These are phyloP conservation scores for Xylariaceae sp. DNA, from an alignment of 2,329 filamentous ascomycete genomes.

Conservation along the genomic window DNA sequence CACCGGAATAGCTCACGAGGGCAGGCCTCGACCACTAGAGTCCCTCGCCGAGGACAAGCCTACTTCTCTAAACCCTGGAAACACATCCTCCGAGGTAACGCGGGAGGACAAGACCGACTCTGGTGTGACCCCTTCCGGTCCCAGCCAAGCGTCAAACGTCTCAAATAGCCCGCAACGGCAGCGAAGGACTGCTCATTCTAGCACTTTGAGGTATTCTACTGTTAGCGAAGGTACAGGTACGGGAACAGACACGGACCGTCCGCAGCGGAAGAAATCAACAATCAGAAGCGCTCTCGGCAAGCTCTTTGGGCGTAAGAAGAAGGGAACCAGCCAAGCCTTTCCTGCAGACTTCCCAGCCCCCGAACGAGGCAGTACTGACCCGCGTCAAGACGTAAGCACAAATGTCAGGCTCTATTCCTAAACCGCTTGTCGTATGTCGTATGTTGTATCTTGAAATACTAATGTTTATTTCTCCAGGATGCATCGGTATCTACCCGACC, in stretches of 20 bases:
- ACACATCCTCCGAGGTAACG: conserved; percentile 23
- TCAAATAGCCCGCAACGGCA: conserved; percentile 36
- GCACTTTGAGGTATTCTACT: conserved; percentile 50
- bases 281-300: conserved; percentile 58
- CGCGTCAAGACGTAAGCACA: conserved; percentile 55
- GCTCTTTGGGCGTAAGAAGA: conserved; percentile 62
- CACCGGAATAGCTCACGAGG: conserved; percentile 41
- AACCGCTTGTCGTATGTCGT: not conserved
- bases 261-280: conserved; percentile 60
- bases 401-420: conserved; percentile 3
- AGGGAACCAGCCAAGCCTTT: conserved; percentile 41
- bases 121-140: conserved; percentile 24
- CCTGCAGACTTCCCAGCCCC: conserved; percentile 33
- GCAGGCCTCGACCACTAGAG: conserved; percentile 25
- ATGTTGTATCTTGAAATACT: no score
- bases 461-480: conserved; percentile 37
- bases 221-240: conserved; percentile 45
- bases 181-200: conserved; percentile 42
- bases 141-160: conserved; percentile 33
- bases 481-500: conserved; percentile 41
- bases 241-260: conserved; percentile 41
- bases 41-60: conserved; percentile 26
- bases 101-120: conserved; percentile 28
- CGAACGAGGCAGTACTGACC: conserved; percentile 34
- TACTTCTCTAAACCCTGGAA: conserved; percentile 18